Evolutionary conservation across 768 basidiomycete genomes (phyloP).

Genomic region (Mycena amicta): DNA sequence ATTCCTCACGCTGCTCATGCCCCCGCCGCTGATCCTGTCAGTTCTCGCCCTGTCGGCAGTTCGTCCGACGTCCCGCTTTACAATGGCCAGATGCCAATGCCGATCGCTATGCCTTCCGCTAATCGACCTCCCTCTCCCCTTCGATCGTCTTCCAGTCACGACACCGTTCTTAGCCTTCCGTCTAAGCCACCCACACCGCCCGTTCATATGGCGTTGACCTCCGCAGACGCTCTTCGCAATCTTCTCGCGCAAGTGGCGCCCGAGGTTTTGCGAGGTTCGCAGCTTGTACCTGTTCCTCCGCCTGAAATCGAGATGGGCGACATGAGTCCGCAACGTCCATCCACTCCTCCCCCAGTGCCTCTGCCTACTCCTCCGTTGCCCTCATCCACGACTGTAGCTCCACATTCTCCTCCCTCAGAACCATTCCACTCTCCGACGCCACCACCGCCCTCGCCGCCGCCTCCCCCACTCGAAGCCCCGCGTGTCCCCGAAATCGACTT

Average conservation of each 20-base stretch:
- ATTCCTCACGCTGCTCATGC: not conserved
- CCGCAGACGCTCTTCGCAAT: not conserved
- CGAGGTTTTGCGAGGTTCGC: not conserved
- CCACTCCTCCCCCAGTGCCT: not conserved
- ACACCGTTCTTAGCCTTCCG: not conserved
- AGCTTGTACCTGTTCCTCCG: not conserved
- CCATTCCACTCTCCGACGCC: not conserved
- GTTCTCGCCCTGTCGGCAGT: no score
- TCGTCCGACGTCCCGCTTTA: not conserved
- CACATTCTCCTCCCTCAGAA: not conserved
- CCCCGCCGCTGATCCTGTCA: not conserved
- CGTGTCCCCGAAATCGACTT: conserved; percentile 14
- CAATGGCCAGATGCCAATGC: not conserved
- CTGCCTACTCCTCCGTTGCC: not conserved
- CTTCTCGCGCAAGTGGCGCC: not conserved
- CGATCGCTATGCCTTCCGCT: not conserved
- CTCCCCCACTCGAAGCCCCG: not conserved
- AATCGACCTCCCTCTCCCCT: not conserved
- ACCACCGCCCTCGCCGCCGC: not conserved
- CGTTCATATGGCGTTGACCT: not conserved
- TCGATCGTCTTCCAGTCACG: not conserved
- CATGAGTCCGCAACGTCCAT: not conserved
- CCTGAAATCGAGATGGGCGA: not conserved
- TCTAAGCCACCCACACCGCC: not conserved
- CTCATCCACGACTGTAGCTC: not conserved